Conservation (phyloP, 257 asterid genomes). For the Capsicum baccatum region DNA sequence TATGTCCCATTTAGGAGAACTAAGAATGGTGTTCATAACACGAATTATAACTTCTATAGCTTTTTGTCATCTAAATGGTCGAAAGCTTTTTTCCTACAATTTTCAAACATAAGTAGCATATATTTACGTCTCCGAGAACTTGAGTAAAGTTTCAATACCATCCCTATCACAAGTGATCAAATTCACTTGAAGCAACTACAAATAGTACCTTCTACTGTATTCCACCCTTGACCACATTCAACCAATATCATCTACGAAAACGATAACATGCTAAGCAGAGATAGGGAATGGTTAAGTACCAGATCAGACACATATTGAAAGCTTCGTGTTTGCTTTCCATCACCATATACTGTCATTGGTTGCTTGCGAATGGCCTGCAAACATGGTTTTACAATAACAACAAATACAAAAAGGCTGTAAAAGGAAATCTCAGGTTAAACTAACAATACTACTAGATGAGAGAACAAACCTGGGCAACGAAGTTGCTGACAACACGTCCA, state of each 20-base stretch:
- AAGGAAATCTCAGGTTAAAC: background rate
- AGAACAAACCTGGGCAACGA: constrained; percentile 85
- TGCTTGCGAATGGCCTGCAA: constrained; percentile 86
- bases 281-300: constrained; percentile 52
- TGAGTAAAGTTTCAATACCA: background rate
- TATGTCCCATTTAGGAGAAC: background rate
- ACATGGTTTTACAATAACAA: constrained; percentile 20
- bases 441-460: background rate
- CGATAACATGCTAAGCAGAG: background rate
- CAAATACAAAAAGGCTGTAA: background rate
- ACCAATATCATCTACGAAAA: background rate
- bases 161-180: background rate
- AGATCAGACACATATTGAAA: constrained; percentile 92
- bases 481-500: constrained; percentile 99
- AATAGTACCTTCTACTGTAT: background rate
- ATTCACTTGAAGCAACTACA: background rate
- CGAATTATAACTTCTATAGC: background rate
- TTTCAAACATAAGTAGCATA: background rate
- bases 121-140: background rate
- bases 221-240: constrained; percentile 1
- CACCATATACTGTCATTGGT: constrained; percentile 92
- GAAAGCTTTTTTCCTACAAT: background rate
- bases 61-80: background rate
- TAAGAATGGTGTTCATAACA: background rate
- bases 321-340: constrained; percentile 95